Percentiles rank a stretch among this genome's conserved stretches.
Conservation (phyloP, 306 rosid genomes). For the Carpinus viminea region DNA sequence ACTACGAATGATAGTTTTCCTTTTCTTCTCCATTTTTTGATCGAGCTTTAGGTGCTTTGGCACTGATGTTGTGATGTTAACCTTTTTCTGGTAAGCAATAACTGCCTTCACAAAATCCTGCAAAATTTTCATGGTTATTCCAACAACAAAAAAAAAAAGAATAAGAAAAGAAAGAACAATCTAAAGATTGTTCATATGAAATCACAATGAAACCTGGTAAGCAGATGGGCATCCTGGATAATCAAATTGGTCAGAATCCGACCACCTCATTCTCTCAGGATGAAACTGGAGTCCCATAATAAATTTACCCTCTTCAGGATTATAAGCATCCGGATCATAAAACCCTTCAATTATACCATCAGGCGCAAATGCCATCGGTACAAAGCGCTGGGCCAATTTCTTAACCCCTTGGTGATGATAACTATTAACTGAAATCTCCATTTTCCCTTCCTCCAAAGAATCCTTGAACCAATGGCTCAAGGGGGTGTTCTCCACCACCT, state of each 20-base stretch:
- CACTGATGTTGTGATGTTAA: slow-evolving; percentile 38
- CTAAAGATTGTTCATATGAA: not conserved
- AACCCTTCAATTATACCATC: slow-evolving; percentile 91
- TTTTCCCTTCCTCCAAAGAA: slow-evolving; percentile 52
- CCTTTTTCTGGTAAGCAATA: slow-evolving; percentile 70
- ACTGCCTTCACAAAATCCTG: slow-evolving; percentile 95
- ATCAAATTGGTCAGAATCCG: slow-evolving; percentile 81
- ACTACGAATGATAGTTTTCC: slow-evolving; percentile 58
- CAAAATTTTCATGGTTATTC: slow-evolving; percentile 8
- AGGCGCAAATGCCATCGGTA: slow-evolving; percentile 79
- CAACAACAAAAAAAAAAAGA: not conserved
- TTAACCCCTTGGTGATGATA: slow-evolving; percentile 96
- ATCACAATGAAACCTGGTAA: slow-evolving; percentile 53
- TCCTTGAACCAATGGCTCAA: slow-evolving; percentile 76
- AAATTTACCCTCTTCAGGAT: slow-evolving; percentile 87
- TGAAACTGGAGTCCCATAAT: slow-evolving; percentile 96
- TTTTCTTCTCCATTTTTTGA: slow-evolving; percentile 70
- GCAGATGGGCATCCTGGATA: slow-evolving; percentile 87
- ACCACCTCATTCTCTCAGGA: slow-evolving; percentile 81
- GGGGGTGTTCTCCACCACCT: slow-evolving; percentile 73
- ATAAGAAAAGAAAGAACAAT: not conserved
- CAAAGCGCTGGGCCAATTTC: slow-evolving; percentile 78
- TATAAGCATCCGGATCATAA: slow-evolving; percentile 86
- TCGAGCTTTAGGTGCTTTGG: slow-evolving; percentile 52
- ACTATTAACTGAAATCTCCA: slow-evolving; percentile 79